A percentile compares a stretch with the other conserved stretches of the same genome.
Evolutionary conservation across 2,329 filamentous ascomycete genomes (phyloP).

Genomic region (Aspergillus fumigatus): DNA sequence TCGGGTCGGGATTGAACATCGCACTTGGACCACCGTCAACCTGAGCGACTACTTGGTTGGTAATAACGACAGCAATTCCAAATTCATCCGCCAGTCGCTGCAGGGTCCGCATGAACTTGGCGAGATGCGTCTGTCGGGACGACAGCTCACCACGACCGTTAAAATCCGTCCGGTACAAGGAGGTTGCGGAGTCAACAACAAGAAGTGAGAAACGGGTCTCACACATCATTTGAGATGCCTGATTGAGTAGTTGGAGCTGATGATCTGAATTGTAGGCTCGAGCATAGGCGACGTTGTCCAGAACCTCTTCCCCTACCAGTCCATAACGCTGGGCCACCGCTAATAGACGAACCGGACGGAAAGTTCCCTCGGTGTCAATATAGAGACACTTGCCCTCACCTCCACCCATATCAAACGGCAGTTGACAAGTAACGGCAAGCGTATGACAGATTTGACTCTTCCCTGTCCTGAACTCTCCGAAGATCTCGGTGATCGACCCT

Average conservation of each 20-base stretch:
- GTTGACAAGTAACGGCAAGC: slow-evolving; percentile 93
- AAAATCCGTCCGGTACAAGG: slow-evolving; percentile 94
- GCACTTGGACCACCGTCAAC: slow-evolving; percentile 92
- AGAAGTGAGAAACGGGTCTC: slow-evolving; percentile 96
- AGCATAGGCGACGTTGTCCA: slow-evolving; percentile 97
- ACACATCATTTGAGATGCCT: slow-evolving; percentile 98
- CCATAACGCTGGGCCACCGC: slow-evolving; percentile 93
- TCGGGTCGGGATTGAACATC: slow-evolving; percentile 99
- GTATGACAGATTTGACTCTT: slow-evolving; percentile 99
- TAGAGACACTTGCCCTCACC: slow-evolving; percentile 98
- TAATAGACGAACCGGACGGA: slow-evolving; percentile 83
- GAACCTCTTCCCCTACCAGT: slow-evolving; percentile 89
- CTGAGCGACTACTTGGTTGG: slow-evolving; percentile 97
- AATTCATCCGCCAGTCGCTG: slow-evolving; percentile 64
- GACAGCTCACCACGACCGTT: slow-evolving; percentile 93
- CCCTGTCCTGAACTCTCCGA: slow-evolving; percentile 95
- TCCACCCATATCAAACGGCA: slow-evolving; percentile 98
- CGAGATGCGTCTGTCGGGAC: slow-evolving; percentile 65
- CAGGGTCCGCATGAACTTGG: slow-evolving; percentile 47
- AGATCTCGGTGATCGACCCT: slow-evolving; percentile 95
- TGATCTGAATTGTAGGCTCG: slow-evolving; percentile 98
- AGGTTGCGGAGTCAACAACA: slow-evolving; percentile 92
- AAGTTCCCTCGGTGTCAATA: slow-evolving; percentile 97
- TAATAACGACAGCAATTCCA: slow-evolving; percentile 96
- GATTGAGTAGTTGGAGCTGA: slow-evolving; percentile 88